phyloP scores from a whole-genome alignment of 202 grass and related monocot species.

The Tripidium arundinaceum region DNA sequence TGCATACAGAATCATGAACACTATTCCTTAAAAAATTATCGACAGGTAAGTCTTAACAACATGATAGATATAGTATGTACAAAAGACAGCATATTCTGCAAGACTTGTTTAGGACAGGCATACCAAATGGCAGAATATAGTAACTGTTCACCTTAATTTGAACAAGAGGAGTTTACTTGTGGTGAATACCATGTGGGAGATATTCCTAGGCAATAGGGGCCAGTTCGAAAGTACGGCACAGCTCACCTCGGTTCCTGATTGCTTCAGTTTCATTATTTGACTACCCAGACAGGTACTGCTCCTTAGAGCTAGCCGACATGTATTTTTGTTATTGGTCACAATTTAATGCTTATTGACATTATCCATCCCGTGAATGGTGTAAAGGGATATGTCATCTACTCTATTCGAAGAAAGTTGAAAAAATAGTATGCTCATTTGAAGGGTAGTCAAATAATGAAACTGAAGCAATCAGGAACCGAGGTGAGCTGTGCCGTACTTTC shows the following conservation, averaged over 20 bases:
- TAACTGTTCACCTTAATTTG: neutral
- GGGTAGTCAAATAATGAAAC: constrained; percentile 80
- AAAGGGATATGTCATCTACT: constrained; percentile 94
- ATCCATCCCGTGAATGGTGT: neutral
- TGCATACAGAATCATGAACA: neutral
- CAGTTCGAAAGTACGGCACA: neutral
- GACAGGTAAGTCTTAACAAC: neutral
- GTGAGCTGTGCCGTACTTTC: constrained; percentile 34
- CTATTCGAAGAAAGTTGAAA: constrained; percentile 80
- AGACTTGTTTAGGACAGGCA: neutral
- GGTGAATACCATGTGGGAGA: constrained; percentile 33
- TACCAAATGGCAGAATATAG: neutral
- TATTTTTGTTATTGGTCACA: neutral
- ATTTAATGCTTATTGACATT: constrained; percentile 3
- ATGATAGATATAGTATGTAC: neutral
- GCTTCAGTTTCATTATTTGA: constrained; percentile 89
- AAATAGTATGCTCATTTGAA: constrained; percentile 86
- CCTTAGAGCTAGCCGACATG: neutral
- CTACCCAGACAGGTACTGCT: constrained; percentile 70
- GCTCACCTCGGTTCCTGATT: constrained; percentile 69
- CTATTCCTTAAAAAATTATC: neutral
- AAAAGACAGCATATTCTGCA: neutral
- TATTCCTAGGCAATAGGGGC: neutral
- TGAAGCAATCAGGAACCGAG: constrained; percentile 77
- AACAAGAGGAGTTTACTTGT: no score